Conservation (phyloP, 2,329 filamentous ascomycete species). For the Grosmannia huntii region DNA sequence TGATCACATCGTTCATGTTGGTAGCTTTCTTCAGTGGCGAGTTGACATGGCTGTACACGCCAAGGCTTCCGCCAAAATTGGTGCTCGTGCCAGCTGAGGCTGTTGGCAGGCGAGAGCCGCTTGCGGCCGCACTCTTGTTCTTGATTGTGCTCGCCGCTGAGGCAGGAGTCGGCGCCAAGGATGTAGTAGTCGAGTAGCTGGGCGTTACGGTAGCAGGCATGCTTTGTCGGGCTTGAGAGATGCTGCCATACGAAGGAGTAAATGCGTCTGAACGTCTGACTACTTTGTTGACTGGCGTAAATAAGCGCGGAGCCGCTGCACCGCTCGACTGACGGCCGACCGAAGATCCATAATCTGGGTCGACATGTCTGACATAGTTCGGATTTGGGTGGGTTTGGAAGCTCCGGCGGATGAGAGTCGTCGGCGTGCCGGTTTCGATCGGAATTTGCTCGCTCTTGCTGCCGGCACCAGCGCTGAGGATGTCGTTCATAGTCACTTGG, state of each 20-base stretch:
- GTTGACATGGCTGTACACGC: slow-evolving; percentile 65
- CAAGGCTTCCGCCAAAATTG: slow-evolving; percentile 58
- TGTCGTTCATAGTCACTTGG: slow-evolving; percentile 49
- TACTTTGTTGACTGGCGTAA: slow-evolving; percentile 24
- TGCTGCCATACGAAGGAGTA: slow-evolving; percentile 7
- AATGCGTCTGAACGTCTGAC: slow-evolving; percentile 22
- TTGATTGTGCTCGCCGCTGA: slow-evolving; percentile 2
- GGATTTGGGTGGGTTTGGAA: slow-evolving; percentile 78
- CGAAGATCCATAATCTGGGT: slow-evolving; percentile 43
- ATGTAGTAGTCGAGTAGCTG: background rate
- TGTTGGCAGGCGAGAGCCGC: slow-evolving; percentile 12
- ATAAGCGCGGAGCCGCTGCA: slow-evolving; percentile 27
- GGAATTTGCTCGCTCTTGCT: slow-evolving; percentile 12
- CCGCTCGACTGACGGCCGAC: slow-evolving; percentile 25
- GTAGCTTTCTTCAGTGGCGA: slow-evolving; percentile 72
- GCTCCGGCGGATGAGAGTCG: slow-evolving; percentile 54
- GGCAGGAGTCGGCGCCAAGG: background rate
- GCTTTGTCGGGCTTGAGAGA: slow-evolving; percentile 11
- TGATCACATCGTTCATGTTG: slow-evolving; percentile 46
- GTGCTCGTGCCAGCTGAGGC: slow-evolving; percentile 11
- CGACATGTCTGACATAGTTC: slow-evolving; percentile 60
- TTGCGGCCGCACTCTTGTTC: slow-evolving; percentile 10
- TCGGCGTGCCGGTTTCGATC: slow-evolving; percentile 39
- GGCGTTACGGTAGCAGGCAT: slow-evolving; percentile 7
- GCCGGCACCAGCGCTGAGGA: background rate